A percentile compares a stretch with the other conserved stretches of the same genome.
Evolutionary conservation across 1,284 basidiomycete species (phyloP).

Genomic region (Puccinia triticina): DNA sequence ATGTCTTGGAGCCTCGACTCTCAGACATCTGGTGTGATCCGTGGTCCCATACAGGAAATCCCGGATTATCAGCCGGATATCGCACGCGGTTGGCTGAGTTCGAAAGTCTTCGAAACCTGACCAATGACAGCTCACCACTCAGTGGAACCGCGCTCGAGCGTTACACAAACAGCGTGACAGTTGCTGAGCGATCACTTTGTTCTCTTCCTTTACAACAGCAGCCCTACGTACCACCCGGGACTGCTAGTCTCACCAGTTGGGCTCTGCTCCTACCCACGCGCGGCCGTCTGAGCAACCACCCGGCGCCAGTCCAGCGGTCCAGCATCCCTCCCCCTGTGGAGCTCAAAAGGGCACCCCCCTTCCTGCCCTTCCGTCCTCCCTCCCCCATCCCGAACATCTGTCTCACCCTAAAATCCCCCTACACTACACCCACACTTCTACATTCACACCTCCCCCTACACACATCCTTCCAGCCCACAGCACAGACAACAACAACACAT

Average conservation of each 20-base stretch:
- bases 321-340: neutral
- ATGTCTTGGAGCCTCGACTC: too few relatives aligned
- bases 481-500: too few relatives aligned
- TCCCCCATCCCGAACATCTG: neutral
- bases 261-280: slow-evolving; percentile 8
- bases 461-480: too few relatives aligned
- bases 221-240: neutral
- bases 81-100: too few relatives aligned
- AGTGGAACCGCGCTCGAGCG: slow-evolving; percentile 7
- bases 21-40: too few relatives aligned
- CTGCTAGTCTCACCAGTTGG: slow-evolving; percentile 11
- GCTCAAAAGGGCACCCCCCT: slow-evolving; percentile 8
- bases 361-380: neutral
- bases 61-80: too few relatives aligned
- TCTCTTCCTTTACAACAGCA: neutral
- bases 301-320: neutral
- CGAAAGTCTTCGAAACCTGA: slow-evolving; percentile 27
- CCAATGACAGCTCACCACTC: slow-evolving; percentile 31
- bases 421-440: neutral
- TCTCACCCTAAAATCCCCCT: neutral
- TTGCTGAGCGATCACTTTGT: slow-evolving; percentile 8
- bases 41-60: too few relatives aligned
- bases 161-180: neutral
- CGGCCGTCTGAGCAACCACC: neutral
- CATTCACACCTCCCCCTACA: neutral